A percentile compares a stretch with the other conserved stretches of the same genome.
Conservation (phyloP, 306 rosid genomes). For the Trifolium repens region DNA sequence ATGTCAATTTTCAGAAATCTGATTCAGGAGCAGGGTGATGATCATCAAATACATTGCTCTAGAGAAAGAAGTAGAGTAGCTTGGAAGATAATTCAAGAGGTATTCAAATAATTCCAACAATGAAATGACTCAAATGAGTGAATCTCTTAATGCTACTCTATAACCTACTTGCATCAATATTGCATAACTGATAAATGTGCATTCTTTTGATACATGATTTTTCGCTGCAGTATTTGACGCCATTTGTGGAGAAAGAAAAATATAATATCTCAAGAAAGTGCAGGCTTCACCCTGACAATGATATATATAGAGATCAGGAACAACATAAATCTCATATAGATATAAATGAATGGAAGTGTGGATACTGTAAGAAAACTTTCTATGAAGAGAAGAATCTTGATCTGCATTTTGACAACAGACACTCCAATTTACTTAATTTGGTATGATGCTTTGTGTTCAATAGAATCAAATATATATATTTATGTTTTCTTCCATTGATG, state of each 20-base stretch:
- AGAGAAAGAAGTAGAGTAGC: constrained; percentile 68
- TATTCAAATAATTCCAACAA: constrained; percentile 27
- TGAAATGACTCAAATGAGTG: constrained; percentile 9
- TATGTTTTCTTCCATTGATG: too few species aligned
- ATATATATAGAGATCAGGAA: constrained; percentile 65
- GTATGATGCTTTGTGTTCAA: constrained; percentile 49
- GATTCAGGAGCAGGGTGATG: constrained; percentile 40
- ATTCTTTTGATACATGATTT: constrained; percentile 32
- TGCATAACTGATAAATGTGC: constrained; percentile 12
- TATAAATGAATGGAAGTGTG: constrained; percentile 61
- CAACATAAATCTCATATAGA: constrained; percentile 53
- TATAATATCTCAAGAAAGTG: constrained; percentile 54
- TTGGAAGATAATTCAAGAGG: constrained; percentile 64
- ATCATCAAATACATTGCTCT: constrained; percentile 59
- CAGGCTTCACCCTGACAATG: constrained; percentile 58
- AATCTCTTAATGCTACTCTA: constrained; percentile 25
- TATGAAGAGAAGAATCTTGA: constrained; percentile 68
- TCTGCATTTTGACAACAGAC: constrained; percentile 78
- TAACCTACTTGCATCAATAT: constrained; percentile 8
- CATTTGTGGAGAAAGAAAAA: constrained; percentile 59
- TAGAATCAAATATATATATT: constrained; percentile 4
- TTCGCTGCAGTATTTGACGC: constrained; percentile 56
- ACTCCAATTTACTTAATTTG: constrained; percentile 65
- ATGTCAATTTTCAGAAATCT: constrained; percentile 45
- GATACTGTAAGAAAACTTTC: constrained; percentile 59